Evolutionary conservation across 1,139 yeast species (phyloP).

Genomic region (Blastobotrys indianensis): DNA sequence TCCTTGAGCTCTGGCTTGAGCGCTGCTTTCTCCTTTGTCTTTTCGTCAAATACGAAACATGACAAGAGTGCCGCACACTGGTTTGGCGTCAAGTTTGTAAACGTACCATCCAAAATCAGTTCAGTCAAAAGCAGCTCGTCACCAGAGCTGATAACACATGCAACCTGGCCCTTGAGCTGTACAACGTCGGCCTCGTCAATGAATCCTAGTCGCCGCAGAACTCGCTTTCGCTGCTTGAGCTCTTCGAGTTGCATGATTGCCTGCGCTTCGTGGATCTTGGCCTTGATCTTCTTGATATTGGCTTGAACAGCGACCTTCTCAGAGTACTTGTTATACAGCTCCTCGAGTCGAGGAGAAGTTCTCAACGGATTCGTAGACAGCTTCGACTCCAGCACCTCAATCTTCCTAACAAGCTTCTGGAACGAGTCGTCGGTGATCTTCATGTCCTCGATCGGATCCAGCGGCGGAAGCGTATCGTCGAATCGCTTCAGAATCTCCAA

Average conservation of each 20-base stretch:
- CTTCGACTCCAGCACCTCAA: slow-evolving; percentile 74
- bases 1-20: slow-evolving; percentile 83
- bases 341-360: slow-evolving; percentile 56
- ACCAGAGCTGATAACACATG: slow-evolving; percentile 95
- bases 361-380: slow-evolving; percentile 64
- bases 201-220: slow-evolving; percentile 78
- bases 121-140: slow-evolving; percentile 77
- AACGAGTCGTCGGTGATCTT: slow-evolving; percentile 80
- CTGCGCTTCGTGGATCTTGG: slow-evolving; percentile 73
- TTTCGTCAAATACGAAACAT: slow-evolving; percentile 94
- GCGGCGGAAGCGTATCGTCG: slow-evolving; percentile 80
- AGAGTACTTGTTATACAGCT: slow-evolving; percentile 56
- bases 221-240: slow-evolving; percentile 85
- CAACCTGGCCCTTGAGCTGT: slow-evolving; percentile 91
- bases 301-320: slow-evolving; percentile 56
- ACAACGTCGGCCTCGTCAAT: slow-evolving; percentile 76
- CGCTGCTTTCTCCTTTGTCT: slow-evolving; percentile 83
- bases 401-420: slow-evolving; percentile 60
- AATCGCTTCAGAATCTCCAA: slow-evolving; percentile 74
- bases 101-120: slow-evolving; percentile 88
- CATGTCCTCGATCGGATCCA: slow-evolving; percentile 91
- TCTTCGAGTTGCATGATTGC: slow-evolving; percentile 93
- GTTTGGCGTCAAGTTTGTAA: slow-evolving; percentile 78
- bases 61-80: slow-evolving; percentile 90
- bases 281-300: slow-evolving; percentile 56